Evolutionary conservation across 164 flowering plant genomes (phyloP).

Genomic region (Warburgia ugandensis): DNA sequence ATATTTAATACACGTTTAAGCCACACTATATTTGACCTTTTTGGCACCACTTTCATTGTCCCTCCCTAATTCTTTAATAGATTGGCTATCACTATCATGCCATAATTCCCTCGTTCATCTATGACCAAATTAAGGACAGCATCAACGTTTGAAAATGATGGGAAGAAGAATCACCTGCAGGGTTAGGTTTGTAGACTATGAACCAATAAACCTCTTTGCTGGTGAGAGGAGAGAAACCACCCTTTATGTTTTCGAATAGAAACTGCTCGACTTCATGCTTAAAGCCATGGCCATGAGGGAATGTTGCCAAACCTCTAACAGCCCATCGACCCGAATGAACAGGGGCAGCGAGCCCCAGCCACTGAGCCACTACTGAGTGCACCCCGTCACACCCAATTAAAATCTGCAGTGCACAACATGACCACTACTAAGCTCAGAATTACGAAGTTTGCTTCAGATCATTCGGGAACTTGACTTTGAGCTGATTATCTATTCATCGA

Average conservation of each 20-base stretch:
- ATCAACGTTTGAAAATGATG: too few species aligned
- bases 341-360: conserved; percentile 36
- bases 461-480: conserved; percentile 5
- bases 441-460: too few species aligned
- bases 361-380: conserved; percentile 42
- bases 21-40: too few species aligned
- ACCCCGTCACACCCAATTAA: conserved; percentile 59
- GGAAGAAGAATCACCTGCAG: too few species aligned
- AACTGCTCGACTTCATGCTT: conserved; percentile 24
- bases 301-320: conserved; percentile 33
- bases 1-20: too few species aligned
- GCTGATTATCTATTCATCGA: too few species aligned
- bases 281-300: conserved; percentile 42
- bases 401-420: conserved; percentile 16
- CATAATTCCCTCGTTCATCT: background rate
- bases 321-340: conserved; percentile 35
- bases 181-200: conserved; percentile 6
- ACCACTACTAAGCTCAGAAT: background rate
- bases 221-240: conserved; percentile 29
- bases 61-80: too few species aligned
- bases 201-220: conserved; percentile 39
- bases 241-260: conserved; percentile 16
- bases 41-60: too few species aligned
- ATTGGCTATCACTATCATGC: too few species aligned
- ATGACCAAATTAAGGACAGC: background rate